Base-by-base conservation (phyloP, 805 yeast species). In the Isabelozyma gotoi region DNA sequence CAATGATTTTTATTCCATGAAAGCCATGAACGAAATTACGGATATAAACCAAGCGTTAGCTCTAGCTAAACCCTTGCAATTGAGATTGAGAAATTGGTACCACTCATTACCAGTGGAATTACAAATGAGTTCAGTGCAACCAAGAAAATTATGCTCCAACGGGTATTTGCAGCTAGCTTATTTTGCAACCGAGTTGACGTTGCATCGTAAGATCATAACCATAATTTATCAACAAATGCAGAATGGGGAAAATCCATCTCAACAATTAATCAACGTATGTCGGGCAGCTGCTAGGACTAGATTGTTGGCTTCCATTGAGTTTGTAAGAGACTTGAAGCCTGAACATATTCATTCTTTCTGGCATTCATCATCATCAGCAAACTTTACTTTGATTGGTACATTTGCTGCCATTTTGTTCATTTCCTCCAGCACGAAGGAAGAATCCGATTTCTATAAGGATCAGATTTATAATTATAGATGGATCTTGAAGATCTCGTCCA, bases 281-380 rank as follows among this genome's bases (percentile, higher is more conserved):
- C 75, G 96, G 35, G 73, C 84, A 20, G 96, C 97, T 0, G 97
- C 97, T 1, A 81, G 77, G 45, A 85, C 95, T 1, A 71, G 98
- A 56, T 70, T 91, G 14, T 65, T 79, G 6, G 96, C 96, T 0
- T 88, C 96, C 0, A 79, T 87, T 47, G 94, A 86, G 42, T 86
- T 88, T 61, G 82, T 88, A 7, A 69, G 84, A 39, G 84, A 81
- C 46, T 72, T 91, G 60, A 84, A 82, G 52, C 84, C 85, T 7
- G 96, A 89, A 52, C 96, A 89, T 56, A 74, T 88, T 38, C 91
- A 84, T 58, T 81, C 96, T 8, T 90, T 89, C 61, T 91, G 97
- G 97, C 94, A 88, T 63, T 80, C 90, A 1, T 80, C 90, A 1
- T 79, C 96, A 0, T 75, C 94, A 0, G 76, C 85, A 11, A 88